Conservation (phyloP, 73 alveolate genomes). For the Urostyla sp. region DNA sequence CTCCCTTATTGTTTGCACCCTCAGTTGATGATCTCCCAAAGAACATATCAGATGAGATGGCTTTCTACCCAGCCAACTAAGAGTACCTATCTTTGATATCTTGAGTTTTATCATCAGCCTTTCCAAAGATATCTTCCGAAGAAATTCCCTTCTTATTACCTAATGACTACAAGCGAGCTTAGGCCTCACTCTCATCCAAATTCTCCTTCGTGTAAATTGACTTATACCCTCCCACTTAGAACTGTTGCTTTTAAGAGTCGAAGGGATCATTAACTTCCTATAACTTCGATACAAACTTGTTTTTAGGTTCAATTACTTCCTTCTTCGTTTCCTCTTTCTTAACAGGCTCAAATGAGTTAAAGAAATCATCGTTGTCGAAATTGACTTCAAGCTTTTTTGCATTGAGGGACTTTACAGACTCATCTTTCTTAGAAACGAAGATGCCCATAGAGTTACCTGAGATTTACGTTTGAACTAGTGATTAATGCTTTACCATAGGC, state of each 20-base stretch:
- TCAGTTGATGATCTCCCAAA: constrained; percentile 33
- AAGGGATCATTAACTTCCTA: constrained; percentile 34
- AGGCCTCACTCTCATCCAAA: constrained; percentile 10
- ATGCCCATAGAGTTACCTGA: too few species aligned
- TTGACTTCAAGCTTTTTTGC: constrained; percentile 72
- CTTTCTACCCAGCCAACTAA: constrained; percentile 47
- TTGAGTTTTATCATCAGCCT: constrained; percentile 42
- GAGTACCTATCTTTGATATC: constrained; percentile 18
- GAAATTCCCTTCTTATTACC: constrained; percentile 68
- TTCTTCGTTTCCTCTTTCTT: background rate
- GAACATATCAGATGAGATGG: constrained; percentile 70
- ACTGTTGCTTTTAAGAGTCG: background rate
- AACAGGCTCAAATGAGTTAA: constrained; percentile 48
- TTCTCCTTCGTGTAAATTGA: background rate
- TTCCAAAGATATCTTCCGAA: constrained; percentile 51
- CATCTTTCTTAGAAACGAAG: too few species aligned
- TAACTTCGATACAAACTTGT: constrained; percentile 9
- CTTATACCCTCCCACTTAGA: background rate
- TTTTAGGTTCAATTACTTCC: too few species aligned
- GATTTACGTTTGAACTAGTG: too few species aligned
- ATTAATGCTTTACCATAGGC: too few species aligned
- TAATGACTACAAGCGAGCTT: constrained; percentile 28
- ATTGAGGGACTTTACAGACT: constrained; percentile 50
- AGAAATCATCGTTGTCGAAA: constrained; percentile 71
- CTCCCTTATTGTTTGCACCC: constrained; percentile 21